Base-by-base conservation (phyloP, 108 stramenopile species). In the Nitzschia palea region DNA sequence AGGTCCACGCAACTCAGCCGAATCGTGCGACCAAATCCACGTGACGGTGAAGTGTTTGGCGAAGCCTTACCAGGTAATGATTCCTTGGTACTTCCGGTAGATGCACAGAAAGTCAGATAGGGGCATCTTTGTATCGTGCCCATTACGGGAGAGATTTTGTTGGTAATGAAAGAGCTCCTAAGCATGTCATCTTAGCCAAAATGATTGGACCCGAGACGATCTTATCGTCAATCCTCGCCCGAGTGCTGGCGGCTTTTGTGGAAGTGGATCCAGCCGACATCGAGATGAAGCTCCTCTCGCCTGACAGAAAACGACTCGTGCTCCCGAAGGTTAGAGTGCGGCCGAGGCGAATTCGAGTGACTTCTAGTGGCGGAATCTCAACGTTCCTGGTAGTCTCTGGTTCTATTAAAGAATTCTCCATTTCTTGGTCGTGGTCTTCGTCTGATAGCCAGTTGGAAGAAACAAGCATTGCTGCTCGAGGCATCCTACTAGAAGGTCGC, bases 341-440 rank as follows among this genome's bases (percentile, higher is more conserved):
- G 12, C 36, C 36, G 0, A 17, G 6, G 5, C 28, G 25, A 25
- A 44, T 61, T 42, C 42, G 42, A 0, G 3, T 61, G 1, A 18
- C 29, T 23, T 25, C 17, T 1, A 23, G 14, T 0, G 59, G 26
- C 18, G 40, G 40, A 42, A 15, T 25, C 1, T 25, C 23, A 17
- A 42, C 25, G 26, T 44, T 42, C 26, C 26, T 61, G 36, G 5
- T 37, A 23, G 18, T 61, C 2, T 23, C 18, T 1, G 59, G 59
- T 0, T 2, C 37, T 26, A 28, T 61, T 23, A 12, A 26, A 33
- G 42, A 61, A 43, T 25, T 61, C 17, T 8, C 35, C 3, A 61
- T 61, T 1, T 42, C 42, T 3, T 61, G 37, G 59, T 44, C 42
- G 12, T 55, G 54, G 54, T 55, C 54, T 8, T 55, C 54, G n/a